Evolutionary conservation across 805 yeast genomes (phyloP), one percentile per base, ranked within the genome.

Genomic region (Hanseniaspora mollemarum): DNA sequence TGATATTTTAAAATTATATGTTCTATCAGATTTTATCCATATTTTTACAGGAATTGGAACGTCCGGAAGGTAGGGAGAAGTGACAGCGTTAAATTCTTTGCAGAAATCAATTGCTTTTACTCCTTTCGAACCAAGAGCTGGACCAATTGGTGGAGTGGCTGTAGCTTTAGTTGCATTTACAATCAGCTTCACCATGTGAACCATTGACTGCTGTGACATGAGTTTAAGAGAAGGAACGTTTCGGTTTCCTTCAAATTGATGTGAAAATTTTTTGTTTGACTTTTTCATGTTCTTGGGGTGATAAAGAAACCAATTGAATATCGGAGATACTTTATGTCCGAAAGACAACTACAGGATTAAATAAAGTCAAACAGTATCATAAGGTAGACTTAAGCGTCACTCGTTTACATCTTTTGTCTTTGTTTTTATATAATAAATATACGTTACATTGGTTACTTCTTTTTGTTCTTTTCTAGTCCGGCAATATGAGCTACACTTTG

Each of bases 91-190:
- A 73, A 92, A 92, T 64, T 92, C 97, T 67, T 92, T 92, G 70
- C 97, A 90, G 62, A 92, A 92, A 67, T 92, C 98, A 61, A 92
- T 92, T 56, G 97, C 97, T 65, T 92, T 92, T 43, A 92, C 94
- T 72, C 98, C 98, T 66, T 90, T 90, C 54, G 97, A 90, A 58
- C 98, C 98, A 45, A 92, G 72, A 0, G 97, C 98, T 42, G 98
- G 98, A 57, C 98, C 98, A 26, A 92, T 97, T 6, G 98, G 98
- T 26, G 98, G 98, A 2, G 96, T 82, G 38, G 98, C 97, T 1
- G 96, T 92, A 0, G 98, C 98, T 65, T 87, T 85, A 3, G 97
- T 97, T 4, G 98, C 97, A 8, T 90, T 95, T 3, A 90, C 97
- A 46, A 90, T 80, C 54, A 90, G 76, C 67, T 90, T 92, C 49